Conservation (phyloP, 306 rosid genomes). For the Cajanus cajan region DNA sequence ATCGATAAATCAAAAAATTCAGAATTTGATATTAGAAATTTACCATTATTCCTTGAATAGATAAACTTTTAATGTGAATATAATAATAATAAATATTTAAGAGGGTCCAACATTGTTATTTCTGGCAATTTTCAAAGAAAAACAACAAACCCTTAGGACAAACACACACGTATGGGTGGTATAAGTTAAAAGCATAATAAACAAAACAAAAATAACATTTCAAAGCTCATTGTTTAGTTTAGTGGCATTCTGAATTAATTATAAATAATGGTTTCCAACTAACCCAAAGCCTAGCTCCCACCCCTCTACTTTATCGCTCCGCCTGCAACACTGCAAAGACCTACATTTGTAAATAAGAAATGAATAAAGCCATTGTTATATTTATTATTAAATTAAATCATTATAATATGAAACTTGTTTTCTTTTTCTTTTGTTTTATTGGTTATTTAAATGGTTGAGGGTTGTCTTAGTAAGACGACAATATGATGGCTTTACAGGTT, state of each 20-base stretch:
- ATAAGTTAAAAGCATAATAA: neutral
- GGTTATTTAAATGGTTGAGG: neutral
- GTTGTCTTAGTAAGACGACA: constrained; percentile 33
- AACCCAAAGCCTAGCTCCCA: neutral
- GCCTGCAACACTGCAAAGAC: constrained; percentile 33
- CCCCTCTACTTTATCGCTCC: constrained; percentile 1
- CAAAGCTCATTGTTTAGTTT: constrained; percentile 20
- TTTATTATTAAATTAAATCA: neutral
- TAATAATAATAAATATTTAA: neutral
- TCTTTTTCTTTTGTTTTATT: neutral
- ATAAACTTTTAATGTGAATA: neutral
- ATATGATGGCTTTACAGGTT: constrained; percentile 43
- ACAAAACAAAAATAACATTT: neutral
- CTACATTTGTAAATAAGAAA: neutral
- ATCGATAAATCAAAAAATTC: no score
- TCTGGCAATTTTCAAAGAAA: neutral
- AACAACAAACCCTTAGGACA: neutral
- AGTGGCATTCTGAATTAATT: neutral
- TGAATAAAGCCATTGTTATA: neutral
- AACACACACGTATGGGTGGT: neutral
- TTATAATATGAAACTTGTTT: neutral
- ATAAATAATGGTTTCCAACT: constrained; percentile 33
- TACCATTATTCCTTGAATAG: no score
- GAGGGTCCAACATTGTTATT: neutral
- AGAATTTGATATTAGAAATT: no score